phyloP scores from a whole-genome alignment of 2,329 filamentous ascomycete genomes.

The Pestalotiopsis sp. region DNA sequence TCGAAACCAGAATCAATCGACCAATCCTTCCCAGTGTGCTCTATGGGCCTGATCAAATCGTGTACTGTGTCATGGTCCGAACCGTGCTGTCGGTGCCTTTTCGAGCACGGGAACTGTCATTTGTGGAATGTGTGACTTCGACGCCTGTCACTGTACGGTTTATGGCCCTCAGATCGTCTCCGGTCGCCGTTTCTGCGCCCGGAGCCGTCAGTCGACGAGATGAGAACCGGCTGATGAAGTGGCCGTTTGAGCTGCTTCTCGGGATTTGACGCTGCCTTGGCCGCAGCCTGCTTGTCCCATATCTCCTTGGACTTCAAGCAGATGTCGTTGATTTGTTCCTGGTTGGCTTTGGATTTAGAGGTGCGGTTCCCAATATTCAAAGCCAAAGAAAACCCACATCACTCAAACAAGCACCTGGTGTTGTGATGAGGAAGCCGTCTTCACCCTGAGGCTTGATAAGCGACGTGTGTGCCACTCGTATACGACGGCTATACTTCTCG shows the following conservation, averaged over 20 bases:
- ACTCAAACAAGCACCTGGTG: conserved; percentile 59
- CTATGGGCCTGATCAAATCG: background rate
- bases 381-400: conserved; percentile 49
- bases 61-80: background rate
- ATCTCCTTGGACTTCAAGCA: conserved; percentile 61
- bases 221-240: conserved; percentile 57
- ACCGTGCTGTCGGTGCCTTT: background rate
- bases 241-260: conserved; percentile 58
- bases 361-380: background rate
- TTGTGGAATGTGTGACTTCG: conserved; percentile 28
- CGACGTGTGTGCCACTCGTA: conserved; percentile 20
- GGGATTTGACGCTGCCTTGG: conserved; percentile 46
- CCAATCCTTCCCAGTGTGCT: background rate
- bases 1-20: background rate
- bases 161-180: conserved; percentile 30
- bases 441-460: conserved; percentile 50
- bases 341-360: conserved; percentile 22
- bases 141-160: conserved; percentile 33
- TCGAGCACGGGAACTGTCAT: conserved; percentile 16
- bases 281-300: conserved; percentile 60
- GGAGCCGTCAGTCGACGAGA: conserved; percentile 44
- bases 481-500: conserved; percentile 48
- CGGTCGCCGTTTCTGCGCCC: conserved; percentile 38
- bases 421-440: conserved; percentile 63
- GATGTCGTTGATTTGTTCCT: conserved; percentile 68